phyloP scores from a whole-genome alignment of 202 grass and related monocot species.

The Zizania palustris region DNA sequence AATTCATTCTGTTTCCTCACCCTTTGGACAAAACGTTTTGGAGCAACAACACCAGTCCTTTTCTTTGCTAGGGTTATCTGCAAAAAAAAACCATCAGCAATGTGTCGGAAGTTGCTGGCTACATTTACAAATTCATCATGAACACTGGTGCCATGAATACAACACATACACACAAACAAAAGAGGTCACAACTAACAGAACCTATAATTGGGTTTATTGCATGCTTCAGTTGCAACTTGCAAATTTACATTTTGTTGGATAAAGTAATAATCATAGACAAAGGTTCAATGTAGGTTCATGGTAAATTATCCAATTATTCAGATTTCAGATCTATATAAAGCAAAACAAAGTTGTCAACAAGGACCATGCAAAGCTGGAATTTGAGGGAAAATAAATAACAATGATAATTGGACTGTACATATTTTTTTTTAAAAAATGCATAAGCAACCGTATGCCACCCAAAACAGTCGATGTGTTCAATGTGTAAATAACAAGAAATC shows the following conservation, averaged over 20 bases:
- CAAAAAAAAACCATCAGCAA: constrained; percentile 22
- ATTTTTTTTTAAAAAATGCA: not conserved
- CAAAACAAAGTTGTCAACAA: constrained; percentile 4
- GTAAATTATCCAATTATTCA: constrained; percentile 10
- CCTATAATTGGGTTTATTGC: constrained; percentile 19
- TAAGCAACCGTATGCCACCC: not conserved
- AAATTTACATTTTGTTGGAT: not conserved
- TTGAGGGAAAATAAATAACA: constrained; percentile 4
- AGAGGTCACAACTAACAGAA: not conserved
- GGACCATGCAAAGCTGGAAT: not conserved
- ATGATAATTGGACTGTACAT: not conserved
- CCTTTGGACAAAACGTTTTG: constrained; percentile 82
- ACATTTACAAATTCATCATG: constrained; percentile 17
- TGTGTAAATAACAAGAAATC: constrained; percentile 10
- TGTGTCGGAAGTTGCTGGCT: constrained; percentile 12
- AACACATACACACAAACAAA: not conserved
- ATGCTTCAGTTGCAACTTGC: constrained; percentile 22
- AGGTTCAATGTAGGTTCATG: not conserved
- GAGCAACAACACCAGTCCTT: constrained; percentile 82
- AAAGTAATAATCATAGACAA: not conserved
- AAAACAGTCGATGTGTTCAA: constrained; percentile 3
- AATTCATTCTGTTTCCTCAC: constrained; percentile 91
- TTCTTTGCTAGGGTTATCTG: constrained; percentile 90
- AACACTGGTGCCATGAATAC: constrained; percentile 10
- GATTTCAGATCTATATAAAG: constrained; percentile 3